phyloP scores from a whole-genome alignment of 768 basidiomycete genomes.

The Leccinellum albellum region DNA sequence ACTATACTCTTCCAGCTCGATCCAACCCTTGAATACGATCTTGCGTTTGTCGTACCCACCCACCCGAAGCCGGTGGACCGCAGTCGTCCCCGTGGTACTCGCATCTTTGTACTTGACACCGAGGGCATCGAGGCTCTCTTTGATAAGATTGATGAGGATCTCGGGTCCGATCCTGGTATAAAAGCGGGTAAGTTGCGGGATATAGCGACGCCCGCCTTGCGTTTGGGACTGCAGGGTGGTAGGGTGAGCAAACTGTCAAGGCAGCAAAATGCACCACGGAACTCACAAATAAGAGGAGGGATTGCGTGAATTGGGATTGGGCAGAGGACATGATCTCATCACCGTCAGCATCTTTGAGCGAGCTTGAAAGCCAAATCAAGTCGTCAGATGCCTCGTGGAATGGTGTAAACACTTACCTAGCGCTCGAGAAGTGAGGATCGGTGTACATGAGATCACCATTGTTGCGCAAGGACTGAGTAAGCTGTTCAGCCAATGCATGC shows the following conservation, averaged over 20 bases:
- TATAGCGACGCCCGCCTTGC: slow-evolving; percentile 67
- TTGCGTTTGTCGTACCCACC: slow-evolving; percentile 67
- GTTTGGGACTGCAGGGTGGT: slow-evolving; percentile 65
- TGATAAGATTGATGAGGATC: slow-evolving; percentile 50
- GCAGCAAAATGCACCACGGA: background rate
- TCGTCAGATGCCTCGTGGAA: background rate
- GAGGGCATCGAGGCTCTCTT: slow-evolving; percentile 46
- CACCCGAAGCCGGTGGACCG: slow-evolving; percentile 46
- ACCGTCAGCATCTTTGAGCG: slow-evolving; percentile 46
- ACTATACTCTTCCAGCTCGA: slow-evolving; percentile 62
- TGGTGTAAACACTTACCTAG: slow-evolving; percentile 26
- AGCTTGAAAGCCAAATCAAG: slow-evolving; percentile 6
- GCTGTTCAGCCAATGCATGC: slow-evolving; percentile 57
- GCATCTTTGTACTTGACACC: slow-evolving; percentile 50
- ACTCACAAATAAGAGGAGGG: slow-evolving; percentile 76
- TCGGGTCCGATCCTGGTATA: slow-evolving; percentile 59
- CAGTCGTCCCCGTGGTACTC: slow-evolving; percentile 11
- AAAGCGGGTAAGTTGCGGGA: slow-evolving; percentile 76
- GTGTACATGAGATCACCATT: slow-evolving; percentile 77
- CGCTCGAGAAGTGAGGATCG: slow-evolving; percentile 44
- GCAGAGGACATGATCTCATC: slow-evolving; percentile 60
- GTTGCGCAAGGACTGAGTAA: slow-evolving; percentile 63
- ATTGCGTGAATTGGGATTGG: slow-evolving; percentile 74
- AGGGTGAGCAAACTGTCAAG: background rate
- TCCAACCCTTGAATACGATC: slow-evolving; percentile 68